phyloP scores from a whole-genome alignment of 768 basidiomycete species.

The Solioccasus polychromus region DNA sequence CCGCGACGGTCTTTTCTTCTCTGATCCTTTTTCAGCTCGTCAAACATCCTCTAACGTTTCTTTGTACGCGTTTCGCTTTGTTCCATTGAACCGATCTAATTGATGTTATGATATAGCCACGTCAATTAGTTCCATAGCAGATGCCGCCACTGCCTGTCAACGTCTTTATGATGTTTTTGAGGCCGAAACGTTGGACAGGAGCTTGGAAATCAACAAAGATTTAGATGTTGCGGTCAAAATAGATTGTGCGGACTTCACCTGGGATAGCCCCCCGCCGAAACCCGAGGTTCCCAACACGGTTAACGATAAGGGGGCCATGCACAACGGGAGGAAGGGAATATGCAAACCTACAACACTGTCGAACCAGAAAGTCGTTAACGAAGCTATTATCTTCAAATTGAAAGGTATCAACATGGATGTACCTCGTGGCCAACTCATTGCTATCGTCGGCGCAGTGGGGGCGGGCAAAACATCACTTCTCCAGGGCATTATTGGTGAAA shows the following conservation, averaged over 20 bases:
- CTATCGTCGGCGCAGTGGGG: slow-evolving; percentile 77
- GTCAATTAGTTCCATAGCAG: slow-evolving; percentile 75
- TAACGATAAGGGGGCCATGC: slow-evolving; percentile 1
- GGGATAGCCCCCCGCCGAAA: slow-evolving; percentile 76
- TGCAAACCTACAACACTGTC: slow-evolving; percentile 14
- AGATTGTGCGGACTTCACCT: slow-evolving; percentile 71
- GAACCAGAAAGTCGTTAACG: slow-evolving; percentile 35
- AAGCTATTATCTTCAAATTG: slow-evolving; percentile 57
- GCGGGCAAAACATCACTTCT: slow-evolving; percentile 58
- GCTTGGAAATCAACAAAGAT: slow-evolving; percentile 48
- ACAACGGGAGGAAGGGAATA: slow-evolving; percentile 11
- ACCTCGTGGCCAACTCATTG: slow-evolving; percentile 74
- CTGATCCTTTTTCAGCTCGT: slow-evolving; percentile 83
- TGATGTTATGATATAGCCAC: slow-evolving; percentile 41
- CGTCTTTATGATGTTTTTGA: slow-evolving; percentile 81
- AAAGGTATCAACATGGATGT: slow-evolving; percentile 62
- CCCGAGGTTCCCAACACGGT: slow-evolving; percentile 28
- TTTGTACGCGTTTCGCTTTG: slow-evolving; percentile 34
- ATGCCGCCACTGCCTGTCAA: slow-evolving; percentile 75
- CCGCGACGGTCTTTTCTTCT: slow-evolving; percentile 79
- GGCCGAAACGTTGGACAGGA: slow-evolving; percentile 70
- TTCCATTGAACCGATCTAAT: slow-evolving; percentile 7
- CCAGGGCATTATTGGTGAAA: slow-evolving; percentile 79
- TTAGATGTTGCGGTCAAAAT: slow-evolving; percentile 67
- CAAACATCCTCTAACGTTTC: slow-evolving; percentile 76